These are phyloP conservation scores for Glomus cerebriforme DNA, from an alignment of 192 early-diverging fungal genomes.

Conservation along the genomic window DNA sequence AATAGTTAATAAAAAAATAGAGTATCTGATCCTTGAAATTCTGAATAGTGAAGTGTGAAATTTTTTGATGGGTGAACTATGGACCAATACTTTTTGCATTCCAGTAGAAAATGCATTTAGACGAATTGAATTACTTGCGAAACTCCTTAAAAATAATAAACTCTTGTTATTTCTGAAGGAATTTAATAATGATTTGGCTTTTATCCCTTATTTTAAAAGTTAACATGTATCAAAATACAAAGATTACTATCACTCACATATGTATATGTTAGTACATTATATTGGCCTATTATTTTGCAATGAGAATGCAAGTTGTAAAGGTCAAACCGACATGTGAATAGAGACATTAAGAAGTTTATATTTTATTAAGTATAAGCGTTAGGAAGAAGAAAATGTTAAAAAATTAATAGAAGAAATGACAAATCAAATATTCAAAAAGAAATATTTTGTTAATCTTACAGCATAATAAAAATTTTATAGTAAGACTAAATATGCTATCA, in stretches of 20 bases:
- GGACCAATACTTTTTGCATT: neutral
- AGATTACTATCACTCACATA: neutral
- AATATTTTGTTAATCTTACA: no score
- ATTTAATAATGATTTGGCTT: neutral
- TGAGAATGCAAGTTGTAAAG: neutral
- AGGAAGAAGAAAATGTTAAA: no score
- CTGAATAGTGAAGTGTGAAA: neutral
- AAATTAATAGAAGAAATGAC: no score
- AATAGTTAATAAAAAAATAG: neutral
- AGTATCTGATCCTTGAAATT: neutral
- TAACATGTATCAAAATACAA: neutral
- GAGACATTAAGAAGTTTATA: neutral
- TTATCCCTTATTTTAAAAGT: neutral
- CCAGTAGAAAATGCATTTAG: neutral
- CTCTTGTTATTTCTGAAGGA: neutral
- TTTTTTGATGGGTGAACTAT: neutral
- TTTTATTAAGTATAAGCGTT: no score
- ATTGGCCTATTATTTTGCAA: neutral
- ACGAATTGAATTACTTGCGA: neutral
- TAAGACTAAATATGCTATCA: no score
- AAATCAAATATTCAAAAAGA: no score
- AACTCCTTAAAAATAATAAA: neutral
- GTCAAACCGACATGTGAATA: neutral
- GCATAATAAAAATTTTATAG: no score
- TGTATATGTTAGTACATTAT: conserved; percentile 9